Base-by-base conservation (phyloP, 352 stramenopile genomes). In the Phytopythium delawarense region DNA sequence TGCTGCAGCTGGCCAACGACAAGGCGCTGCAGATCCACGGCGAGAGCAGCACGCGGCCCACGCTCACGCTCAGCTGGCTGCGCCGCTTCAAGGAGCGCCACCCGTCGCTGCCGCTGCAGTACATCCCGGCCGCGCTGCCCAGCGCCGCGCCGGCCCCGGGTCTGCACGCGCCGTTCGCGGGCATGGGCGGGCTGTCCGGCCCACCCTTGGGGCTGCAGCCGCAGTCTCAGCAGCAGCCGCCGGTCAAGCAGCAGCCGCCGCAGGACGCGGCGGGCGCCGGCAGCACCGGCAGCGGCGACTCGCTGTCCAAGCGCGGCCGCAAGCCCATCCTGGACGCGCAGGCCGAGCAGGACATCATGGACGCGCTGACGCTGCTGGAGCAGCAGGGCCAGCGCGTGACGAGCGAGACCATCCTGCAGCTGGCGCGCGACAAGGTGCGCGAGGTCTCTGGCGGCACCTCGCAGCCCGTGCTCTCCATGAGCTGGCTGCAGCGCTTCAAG, bases 401-500 rank as follows among this genome's bases (percentile, higher is more conserved):
- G 21, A 59, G 54, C 54, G 54, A 59, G 20, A 59, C 37, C 15
- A 59, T 59, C 54, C 54, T 59, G 35, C 37, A 59, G 37, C 6
- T 59, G 9, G 54, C 54, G 34, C 34, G 54, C 34, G 54, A 59
- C 21, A 59, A 59, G 54, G 54, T 59, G 54, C 54, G 54, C 34
- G 54, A 59, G 54, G 2, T 59, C 35, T 51, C 7, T 15, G 54
- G 54, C 21, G 40, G 23, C 21, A 13, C 34, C n/a, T 28, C 23
- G n/a, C 37, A 37, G 35, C 54, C 54, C 4, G 18, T 39, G 11
- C 37, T 59, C 21, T 50, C 35, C 54, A 59, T 59, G 54, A 59
- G 54, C 54, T 59, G 54, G 54, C 54, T 59, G 21, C 54, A 59
- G 54, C 54, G 54, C 54, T 59, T 59, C 54, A 59, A 59, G 54